phyloP scores from a whole-genome alignment of 306 rosid species.

The Trifolium fragiferum region DNA sequence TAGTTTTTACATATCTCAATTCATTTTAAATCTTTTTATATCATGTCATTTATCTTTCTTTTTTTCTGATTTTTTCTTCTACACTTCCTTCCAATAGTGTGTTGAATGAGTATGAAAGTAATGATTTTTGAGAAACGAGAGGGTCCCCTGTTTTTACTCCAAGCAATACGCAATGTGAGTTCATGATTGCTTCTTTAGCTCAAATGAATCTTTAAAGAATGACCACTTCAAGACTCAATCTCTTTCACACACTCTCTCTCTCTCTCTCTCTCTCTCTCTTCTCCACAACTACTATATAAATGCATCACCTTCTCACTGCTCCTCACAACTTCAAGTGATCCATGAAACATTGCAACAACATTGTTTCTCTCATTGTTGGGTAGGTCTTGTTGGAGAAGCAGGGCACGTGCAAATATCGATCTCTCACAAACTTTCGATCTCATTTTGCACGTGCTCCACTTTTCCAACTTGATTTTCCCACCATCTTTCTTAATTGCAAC shows the following conservation, averaged over 20 bases:
- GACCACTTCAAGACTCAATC: slow-evolving; percentile 76
- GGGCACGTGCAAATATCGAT: slow-evolving; percentile 85
- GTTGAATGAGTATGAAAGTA: not conserved
- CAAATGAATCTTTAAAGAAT: slow-evolving; percentile 59
- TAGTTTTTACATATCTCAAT: not conserved
- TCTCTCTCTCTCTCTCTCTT: slow-evolving; percentile 28
- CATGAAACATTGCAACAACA: slow-evolving; percentile 25
- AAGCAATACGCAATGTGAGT: slow-evolving; percentile 32
- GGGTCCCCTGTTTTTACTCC: slow-evolving; percentile 28
- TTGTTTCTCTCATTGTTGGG: slow-evolving; percentile 48
- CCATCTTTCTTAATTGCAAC: slow-evolving; percentile 39
- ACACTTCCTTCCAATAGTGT: not conserved
- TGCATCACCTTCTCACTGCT: slow-evolving; percentile 39
- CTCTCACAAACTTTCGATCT: not conserved
- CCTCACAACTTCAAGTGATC: slow-evolving; percentile 9
- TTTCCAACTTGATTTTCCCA: slow-evolving; percentile 82
- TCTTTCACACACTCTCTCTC: slow-evolving; percentile 45
- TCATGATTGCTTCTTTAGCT: slow-evolving; percentile 46
- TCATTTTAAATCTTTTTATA: not conserved
- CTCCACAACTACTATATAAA: slow-evolving; percentile 38
- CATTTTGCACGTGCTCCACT: slow-evolving; percentile 92
- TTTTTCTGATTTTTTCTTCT: not conserved
- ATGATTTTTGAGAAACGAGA: slow-evolving; percentile 11
- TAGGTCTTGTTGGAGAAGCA: slow-evolving; percentile 90
- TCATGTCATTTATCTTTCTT: not conserved